A percentile compares a stretch with the other conserved stretches of the same genome.
Evolutionary conservation across 1,284 basidiomycete species (phyloP).

Genomic region (Inonotus obliquus): DNA sequence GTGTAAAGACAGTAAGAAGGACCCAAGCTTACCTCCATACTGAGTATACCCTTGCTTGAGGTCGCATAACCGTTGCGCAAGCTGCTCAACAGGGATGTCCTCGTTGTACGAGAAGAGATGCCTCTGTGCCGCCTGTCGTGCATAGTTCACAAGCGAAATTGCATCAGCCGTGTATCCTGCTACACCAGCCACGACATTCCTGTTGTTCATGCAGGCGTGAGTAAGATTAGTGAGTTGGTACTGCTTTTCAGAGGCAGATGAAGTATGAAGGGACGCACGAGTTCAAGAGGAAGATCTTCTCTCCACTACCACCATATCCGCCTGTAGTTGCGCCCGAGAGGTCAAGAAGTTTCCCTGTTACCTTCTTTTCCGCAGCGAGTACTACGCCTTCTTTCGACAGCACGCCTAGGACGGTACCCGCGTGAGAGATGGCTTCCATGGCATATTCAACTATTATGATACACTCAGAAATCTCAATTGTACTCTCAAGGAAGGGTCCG

Average conservation of each 20-base stretch:
- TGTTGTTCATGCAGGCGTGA: conserved; percentile 28
- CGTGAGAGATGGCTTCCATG: conserved; percentile 98
- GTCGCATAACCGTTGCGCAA: conserved; percentile 92
- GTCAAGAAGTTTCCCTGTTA: conserved; percentile 96
- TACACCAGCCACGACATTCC: conserved; percentile 93
- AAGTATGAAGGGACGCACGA: conserved; percentile 45
- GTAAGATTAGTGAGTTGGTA: not conserved
- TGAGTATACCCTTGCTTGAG: conserved; percentile 99
- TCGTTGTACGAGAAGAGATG: conserved; percentile 92
- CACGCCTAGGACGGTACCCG: conserved; percentile 91
- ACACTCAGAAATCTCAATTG: conserved; percentile 3
- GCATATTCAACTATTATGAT: conserved; percentile 85
- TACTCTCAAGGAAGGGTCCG: not conserved
- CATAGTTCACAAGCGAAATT: conserved; percentile 95
- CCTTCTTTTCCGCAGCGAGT: conserved; percentile 98
- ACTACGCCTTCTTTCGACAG: conserved; percentile 96
- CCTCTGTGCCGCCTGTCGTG: conserved; percentile 84
- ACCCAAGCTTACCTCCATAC: conserved; percentile 72
- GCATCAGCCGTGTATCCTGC: conserved; percentile 97
- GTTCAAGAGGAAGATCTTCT: conserved; percentile 97
- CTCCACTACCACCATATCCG: conserved; percentile 89
- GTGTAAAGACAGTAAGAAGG: not conserved
- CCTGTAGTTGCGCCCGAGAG: conserved; percentile 80
- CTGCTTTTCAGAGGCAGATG: not conserved
- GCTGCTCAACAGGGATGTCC: conserved; percentile 95